These are phyloP conservation scores for Rhododendron griersonianum DNA, from an alignment of 148 eudicot genomes.

Conservation along the genomic window DNA sequence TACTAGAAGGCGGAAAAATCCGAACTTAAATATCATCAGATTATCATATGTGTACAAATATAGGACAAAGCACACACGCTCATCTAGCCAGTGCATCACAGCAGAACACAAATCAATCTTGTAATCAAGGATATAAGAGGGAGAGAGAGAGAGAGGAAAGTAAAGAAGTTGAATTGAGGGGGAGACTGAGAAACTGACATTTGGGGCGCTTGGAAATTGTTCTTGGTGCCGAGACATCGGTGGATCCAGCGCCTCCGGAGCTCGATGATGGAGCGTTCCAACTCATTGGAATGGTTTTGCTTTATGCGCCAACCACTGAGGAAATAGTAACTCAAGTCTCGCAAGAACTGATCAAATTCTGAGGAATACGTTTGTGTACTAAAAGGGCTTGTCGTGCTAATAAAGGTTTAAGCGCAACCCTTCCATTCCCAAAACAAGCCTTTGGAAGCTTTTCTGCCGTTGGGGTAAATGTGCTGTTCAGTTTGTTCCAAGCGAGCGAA, in stretches of 20 bases:
- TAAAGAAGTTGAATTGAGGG: background rate
- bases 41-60: background rate
- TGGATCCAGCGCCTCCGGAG: constrained; percentile 59
- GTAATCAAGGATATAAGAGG: background rate
- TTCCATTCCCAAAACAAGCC: too few species aligned
- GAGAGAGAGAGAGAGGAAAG: background rate
- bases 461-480: too few species aligned
- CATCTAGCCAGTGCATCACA: background rate
- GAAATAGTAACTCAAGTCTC: too few species aligned
- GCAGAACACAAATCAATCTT: background rate
- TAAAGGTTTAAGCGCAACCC: too few species aligned
- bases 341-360: too few species aligned
- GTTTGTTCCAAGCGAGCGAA: too few species aligned
- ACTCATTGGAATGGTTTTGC: constrained; percentile 31
- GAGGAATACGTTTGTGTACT: too few species aligned
- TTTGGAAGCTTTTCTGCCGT: too few species aligned
- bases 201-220: constrained; percentile 76
- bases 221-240: constrained; percentile 44
- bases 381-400: too few species aligned
- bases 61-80: background rate
- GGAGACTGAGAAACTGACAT: constrained; percentile 35
- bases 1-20: background rate
- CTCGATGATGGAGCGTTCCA: constrained; percentile 57
- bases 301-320: background rate
- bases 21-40: background rate